Percentiles rank a stretch among this genome's conserved stretches.
Conservation (phyloP, 768 basidiomycete genomes). For the Mycena venus region DNA sequence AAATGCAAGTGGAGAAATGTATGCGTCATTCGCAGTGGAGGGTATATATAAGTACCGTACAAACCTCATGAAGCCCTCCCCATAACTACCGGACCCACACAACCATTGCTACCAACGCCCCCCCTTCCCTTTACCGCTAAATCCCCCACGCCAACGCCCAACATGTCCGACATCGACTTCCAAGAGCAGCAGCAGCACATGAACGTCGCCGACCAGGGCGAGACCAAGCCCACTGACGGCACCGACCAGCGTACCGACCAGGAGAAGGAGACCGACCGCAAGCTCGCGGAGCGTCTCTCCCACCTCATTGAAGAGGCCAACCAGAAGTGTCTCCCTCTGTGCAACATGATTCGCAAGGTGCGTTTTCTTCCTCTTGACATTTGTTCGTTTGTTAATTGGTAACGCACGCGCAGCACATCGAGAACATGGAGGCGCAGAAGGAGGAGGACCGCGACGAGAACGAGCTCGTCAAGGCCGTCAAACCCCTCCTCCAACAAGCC, state of each 20-base stretch:
- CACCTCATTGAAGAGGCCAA: conserved; percentile 48
- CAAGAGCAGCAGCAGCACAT: neutral
- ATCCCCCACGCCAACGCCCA: neutral
- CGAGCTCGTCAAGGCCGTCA: neutral
- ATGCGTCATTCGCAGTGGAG: neutral
- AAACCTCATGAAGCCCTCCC: too few species aligned
- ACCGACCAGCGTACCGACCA: neutral
- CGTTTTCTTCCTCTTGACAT: too few species aligned
- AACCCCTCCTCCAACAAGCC: neutral
- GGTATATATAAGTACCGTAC: neutral
- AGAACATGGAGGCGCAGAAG: conserved; percentile 34
- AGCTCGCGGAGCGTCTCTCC: neutral
- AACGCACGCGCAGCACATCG: conserved; percentile 50
- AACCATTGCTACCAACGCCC: too few species aligned
- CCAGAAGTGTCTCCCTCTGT: conserved; percentile 37
- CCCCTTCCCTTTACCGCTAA: too few species aligned
- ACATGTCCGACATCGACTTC: neutral
- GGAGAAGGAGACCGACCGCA: neutral
- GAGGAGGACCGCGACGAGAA: neutral
- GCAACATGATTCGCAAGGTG: conserved; percentile 54
- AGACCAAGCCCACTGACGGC: neutral
- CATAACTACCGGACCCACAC: too few species aligned
- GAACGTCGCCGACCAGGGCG: neutral
- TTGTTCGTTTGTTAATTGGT: too few species aligned
- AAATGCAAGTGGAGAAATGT: neutral